Evolutionary conservation across 768 basidiomycete genomes (phyloP).

Genomic region (Gloeophyllum trabeum): DNA sequence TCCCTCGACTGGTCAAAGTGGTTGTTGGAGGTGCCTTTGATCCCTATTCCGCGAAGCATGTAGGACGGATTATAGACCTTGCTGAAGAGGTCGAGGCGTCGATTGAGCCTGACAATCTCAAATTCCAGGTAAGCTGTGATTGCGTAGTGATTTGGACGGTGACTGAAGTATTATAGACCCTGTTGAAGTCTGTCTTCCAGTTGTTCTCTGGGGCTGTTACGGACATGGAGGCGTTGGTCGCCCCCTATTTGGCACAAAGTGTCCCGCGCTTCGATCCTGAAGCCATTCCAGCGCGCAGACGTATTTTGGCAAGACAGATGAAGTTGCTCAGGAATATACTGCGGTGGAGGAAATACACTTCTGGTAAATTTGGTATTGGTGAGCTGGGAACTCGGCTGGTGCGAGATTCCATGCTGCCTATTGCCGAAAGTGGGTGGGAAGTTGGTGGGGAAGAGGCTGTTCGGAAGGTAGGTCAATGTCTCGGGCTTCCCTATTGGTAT

Average conservation of each 20-base stretch:
- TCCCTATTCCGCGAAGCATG: conserved; percentile 59
- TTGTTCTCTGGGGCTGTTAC: conserved; percentile 45
- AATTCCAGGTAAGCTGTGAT: conserved; percentile 43
- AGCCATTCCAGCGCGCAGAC: conserved; percentile 55
- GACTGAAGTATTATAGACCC: conserved; percentile 25
- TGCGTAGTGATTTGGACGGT: background rate
- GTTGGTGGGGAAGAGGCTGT: conserved; percentile 67
- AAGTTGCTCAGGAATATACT: conserved; percentile 71
- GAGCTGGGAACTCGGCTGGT: conserved; percentile 45
- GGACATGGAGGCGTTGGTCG: conserved; percentile 36
- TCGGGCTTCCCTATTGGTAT: too few relatives aligned
- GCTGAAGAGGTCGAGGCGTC: conserved; percentile 74
- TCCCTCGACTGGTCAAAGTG: conserved; percentile 62
- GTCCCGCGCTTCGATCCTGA: conserved; percentile 61
- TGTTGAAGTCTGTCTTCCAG: conserved; percentile 41
- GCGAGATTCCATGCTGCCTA: conserved; percentile 44
- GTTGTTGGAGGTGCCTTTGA: conserved; percentile 77
- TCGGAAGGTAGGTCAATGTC: too few relatives aligned
- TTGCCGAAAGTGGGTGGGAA: conserved; percentile 77
- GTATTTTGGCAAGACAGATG: conserved; percentile 51
- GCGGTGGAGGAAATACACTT: conserved; percentile 65
- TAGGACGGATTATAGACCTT: conserved; percentile 57
- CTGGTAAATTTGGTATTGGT: conserved; percentile 46
- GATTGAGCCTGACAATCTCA: conserved; percentile 48
- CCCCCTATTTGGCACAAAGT: conserved; percentile 34